Base-by-base conservation (phyloP, 257 asterid genomes). In the Striga asiatica region DNA sequence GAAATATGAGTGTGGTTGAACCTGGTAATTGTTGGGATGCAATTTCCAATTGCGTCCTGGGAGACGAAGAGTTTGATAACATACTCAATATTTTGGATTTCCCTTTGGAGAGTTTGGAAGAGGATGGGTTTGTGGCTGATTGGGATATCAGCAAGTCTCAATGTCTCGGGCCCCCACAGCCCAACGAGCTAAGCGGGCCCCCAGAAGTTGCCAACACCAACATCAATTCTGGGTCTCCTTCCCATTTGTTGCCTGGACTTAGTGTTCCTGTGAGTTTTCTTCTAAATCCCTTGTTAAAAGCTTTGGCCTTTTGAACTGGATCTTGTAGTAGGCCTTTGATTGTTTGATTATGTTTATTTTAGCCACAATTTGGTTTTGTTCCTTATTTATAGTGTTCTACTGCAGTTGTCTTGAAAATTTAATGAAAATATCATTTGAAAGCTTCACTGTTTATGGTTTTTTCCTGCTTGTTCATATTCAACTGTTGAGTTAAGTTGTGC, bases 101-200 rank as follows among this genome's bases (percentile, higher is more conserved):
- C 28, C 87, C 93, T 2, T 31, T 81, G 70, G 93, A 79, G 71
- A 68, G 69, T 67, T 61, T 87, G 71, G 88, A 74, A 53, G 83
- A 58, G 4, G 76, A 75, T 32, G 92, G 56, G 21, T 50, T 56
- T 53, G 73, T 32, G 38, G 84, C 59, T 21, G 94, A 69, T 27
- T 87, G 86, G 94, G 85, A 83, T 70, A 65, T 63, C 21, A 66
- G 69, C 62, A 67, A 69, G 59, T 73, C 76, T 0, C 72, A 85
- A 14, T 70, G 22, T 45, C 73, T 78, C 2, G 94, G 88, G 50
- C 94, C 96, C 4, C 76, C 83, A 35, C 88, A 91, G 0, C 22
- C 73, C 0, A 71, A 71, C 19, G 64, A 70, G 39, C 57, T 77
- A 3, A 60, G n/a, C 69, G 68, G 83, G 63, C 25, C 68, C 58